Evolutionary conservation across 495 filamentous ascomycete species (phyloP).

Genomic region (Penicillium lagena): DNA sequence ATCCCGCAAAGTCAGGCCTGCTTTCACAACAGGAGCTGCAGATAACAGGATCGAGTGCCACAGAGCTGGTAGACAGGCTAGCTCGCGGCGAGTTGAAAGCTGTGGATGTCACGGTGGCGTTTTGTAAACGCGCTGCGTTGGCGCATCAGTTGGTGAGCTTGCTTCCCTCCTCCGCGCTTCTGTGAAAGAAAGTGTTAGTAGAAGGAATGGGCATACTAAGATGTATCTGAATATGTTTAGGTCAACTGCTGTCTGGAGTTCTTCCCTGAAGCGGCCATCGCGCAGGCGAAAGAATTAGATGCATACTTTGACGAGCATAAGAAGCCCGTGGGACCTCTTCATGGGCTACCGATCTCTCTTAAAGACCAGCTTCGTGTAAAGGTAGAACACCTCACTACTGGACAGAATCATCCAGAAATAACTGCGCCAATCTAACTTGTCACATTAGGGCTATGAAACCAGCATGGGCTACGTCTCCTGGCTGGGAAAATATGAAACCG

Average conservation of each 20-base stretch:
- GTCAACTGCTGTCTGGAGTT: conserved; percentile 36
- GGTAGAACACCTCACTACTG: too few relatives aligned
- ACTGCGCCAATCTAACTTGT: too few relatives aligned
- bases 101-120: conserved; percentile 30
- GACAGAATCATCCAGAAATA: too few relatives aligned
- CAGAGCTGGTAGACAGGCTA: not conserved
- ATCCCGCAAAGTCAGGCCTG: not conserved
- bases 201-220: too few relatives aligned
- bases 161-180: too few relatives aligned
- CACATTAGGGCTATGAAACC: too few relatives aligned
- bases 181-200: too few relatives aligned
- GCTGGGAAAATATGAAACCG: too few relatives aligned
- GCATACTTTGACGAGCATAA: conserved; percentile 14
- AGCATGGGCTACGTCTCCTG: too few relatives aligned
- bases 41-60: not conserved
- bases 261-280: conserved; percentile 21
- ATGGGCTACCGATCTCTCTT: conserved; percentile 37
- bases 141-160: conserved; percentile 37
- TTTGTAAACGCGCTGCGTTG: conserved; percentile 35
- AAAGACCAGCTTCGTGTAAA: too few relatives aligned
- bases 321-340: conserved; percentile 28
- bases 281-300: conserved; percentile 25
- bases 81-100: conserved; percentile 9
- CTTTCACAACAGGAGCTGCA: too few relatives aligned
- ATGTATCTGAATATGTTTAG: too few relatives aligned